These are phyloP conservation scores for Vitis hybrid DNA, from an alignment of 177 flowering plant species.

Conservation along the genomic window DNA sequence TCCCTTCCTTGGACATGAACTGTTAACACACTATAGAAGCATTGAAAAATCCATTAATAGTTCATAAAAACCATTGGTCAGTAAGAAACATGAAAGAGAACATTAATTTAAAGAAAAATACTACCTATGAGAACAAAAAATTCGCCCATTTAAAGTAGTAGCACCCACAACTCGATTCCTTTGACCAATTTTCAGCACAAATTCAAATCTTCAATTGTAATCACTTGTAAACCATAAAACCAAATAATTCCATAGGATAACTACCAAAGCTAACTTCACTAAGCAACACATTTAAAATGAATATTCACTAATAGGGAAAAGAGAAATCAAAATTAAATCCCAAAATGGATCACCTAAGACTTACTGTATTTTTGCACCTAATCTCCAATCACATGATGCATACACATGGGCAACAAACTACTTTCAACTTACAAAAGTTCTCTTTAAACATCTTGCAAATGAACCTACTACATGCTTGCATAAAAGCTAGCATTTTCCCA, in stretches of 20 bases:
- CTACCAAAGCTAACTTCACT: too few species aligned
- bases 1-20: slow-evolving; percentile 88
- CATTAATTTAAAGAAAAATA: neutral
- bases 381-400: slow-evolving; percentile 67
- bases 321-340: neutral
- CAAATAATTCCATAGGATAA: neutral
- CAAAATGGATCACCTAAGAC: slow-evolving; percentile 43
- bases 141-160: slow-evolving; percentile 87
- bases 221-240: slow-evolving; percentile 4
- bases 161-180: slow-evolving; percentile 90
- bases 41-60: slow-evolving; percentile 2
- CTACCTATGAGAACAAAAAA: slow-evolving; percentile 95
- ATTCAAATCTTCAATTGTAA: slow-evolving; percentile 62
- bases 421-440: neutral
- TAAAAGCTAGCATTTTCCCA: neutral
- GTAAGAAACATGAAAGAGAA: neutral
- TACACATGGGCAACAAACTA: slow-evolving; percentile 6
- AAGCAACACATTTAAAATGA: neutral
- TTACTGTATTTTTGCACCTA: slow-evolving; percentile 62
- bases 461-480: slow-evolving; percentile 4
- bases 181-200: slow-evolving; percentile 70
- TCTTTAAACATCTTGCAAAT: neutral
- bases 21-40: slow-evolving; percentile 58
- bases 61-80: neutral
- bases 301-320: neutral